Base-by-base conservation (phyloP, 2,329 filamentous ascomycete genomes). In the Phialocephala subalpina region DNA sequence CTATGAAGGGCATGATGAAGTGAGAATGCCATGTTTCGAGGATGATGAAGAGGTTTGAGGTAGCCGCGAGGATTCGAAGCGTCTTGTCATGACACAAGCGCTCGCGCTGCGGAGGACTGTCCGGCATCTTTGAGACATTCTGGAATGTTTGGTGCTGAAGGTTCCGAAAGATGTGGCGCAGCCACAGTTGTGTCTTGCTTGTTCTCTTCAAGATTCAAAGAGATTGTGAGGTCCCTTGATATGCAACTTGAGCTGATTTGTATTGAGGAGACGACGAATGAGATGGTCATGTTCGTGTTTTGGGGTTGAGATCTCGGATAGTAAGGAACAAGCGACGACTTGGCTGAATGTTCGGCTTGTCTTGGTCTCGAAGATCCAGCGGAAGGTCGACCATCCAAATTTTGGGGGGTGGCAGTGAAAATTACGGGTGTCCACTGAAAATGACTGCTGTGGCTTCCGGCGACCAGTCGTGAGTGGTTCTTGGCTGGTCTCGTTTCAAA, bases 401-500 rank as follows among this genome's bases (percentile, higher is more conserved):
- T 27, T 53, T 53, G 5, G 22, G 5, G 22, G 22, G 27, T 53
- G 49, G 49, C 49, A 53, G 49, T 53, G 49, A 53, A 53, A 22
- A 53, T 53, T 18, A n/a, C n/a, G 22, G 45, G 22, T 11, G 20
- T 18, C 25, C 25, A 53, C 49, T 29, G 12, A 16, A n/a, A 27
- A 29, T 27, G 22, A 53, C 49, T 53, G 9, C 20, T 22, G 18
- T 22, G 45, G 12, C 12, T 42, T 4, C 7, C 20, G 42, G 42
- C 16, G 11, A 40, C 42, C 2, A n/a, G 20, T 16, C n/a, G 40
- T 8, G 8, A 45, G 8, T 18, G 40, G n/a, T 16, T 45, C 40
- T 14, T 45, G 40, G 18, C 11, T 45, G 11, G 40, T 45, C 49
- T 36, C 53, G 61, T 63, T 63, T 63, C 61, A 63, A 62, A 58